These are phyloP conservation scores for Plasmodium vivax DNA, from an alignment of 169 alveolate species.

Conservation along the genomic window DNA sequence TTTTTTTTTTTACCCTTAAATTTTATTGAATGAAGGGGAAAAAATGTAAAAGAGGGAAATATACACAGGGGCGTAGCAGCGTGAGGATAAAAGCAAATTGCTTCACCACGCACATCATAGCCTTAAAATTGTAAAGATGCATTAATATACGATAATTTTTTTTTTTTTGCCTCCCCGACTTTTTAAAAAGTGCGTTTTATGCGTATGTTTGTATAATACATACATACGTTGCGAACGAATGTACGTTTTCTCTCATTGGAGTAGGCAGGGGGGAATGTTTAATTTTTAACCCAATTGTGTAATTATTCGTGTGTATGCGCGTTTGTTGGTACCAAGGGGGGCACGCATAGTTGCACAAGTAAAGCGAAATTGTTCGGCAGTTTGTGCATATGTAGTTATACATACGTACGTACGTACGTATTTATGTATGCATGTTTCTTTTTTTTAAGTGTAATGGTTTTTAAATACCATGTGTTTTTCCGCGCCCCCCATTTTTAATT, in stretches of 20 bases:
- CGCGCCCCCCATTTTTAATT: background rate
- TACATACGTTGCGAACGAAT: background rate
- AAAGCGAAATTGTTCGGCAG: background rate
- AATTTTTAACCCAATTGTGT: background rate
- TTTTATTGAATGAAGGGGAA: background rate
- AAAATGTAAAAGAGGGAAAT: background rate
- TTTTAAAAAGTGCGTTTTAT: background rate
- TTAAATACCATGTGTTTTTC: background rate
- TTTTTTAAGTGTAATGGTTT: constrained; percentile 3
- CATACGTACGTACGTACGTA: background rate
- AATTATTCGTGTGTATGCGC: background rate
- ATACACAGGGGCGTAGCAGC: background rate
- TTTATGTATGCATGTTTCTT: background rate
- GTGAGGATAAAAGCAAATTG: background rate
- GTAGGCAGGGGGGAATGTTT: background rate
- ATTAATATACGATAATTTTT: background rate
- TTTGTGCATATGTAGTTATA: background rate
- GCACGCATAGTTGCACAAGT: background rate
- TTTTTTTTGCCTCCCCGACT: background rate
- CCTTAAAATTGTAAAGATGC: background rate
- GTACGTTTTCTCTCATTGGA: background rate
- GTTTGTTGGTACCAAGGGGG: background rate
- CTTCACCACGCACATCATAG: background rate
- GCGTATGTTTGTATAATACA: background rate
- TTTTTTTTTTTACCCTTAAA: background rate